These are phyloP conservation scores for Cercospora nicotianae DNA, from an alignment of 2,329 filamentous ascomycete species.

Conservation along the genomic window DNA sequence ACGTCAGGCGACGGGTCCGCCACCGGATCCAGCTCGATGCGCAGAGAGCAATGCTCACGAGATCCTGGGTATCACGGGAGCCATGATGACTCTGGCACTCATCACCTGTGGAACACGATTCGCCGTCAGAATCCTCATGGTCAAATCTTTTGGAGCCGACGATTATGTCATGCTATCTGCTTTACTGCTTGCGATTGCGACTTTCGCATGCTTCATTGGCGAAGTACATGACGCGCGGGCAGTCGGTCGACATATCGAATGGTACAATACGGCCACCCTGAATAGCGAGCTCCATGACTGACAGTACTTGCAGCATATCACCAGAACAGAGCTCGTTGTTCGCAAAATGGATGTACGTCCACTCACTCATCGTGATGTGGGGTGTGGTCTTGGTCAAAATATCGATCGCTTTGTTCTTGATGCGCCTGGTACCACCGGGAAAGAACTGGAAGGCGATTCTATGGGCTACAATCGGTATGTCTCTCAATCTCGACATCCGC, in stretches of 20 bases:
- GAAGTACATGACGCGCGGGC: constrained; percentile 43
- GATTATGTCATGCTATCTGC: constrained; percentile 50
- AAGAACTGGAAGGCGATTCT: constrained; percentile 46
- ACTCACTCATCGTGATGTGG: constrained; percentile 50
- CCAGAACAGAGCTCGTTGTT: constrained; percentile 40
- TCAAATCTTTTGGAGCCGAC: constrained; percentile 53
- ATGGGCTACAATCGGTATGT: constrained; percentile 46
- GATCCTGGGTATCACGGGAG: constrained; percentile 30
- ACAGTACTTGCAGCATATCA: constrained; percentile 15
- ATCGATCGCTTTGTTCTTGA: constrained; percentile 49
- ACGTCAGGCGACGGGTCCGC: constrained; percentile 13
- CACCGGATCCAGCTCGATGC: constrained; percentile 27
- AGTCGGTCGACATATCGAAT: constrained; percentile 2
- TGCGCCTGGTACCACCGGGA: constrained; percentile 45
- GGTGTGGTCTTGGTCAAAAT: constrained; percentile 51
- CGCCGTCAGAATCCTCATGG: constrained; percentile 47
- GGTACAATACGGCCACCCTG: not conserved
- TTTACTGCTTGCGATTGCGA: constrained; percentile 39
- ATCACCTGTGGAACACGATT: constrained; percentile 27
- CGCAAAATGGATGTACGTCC: constrained; percentile 47
- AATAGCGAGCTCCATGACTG: not conserved
- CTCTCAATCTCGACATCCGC: not conserved
- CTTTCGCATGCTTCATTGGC: constrained; percentile 47
- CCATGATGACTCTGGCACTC: constrained; percentile 26
- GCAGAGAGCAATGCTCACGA: constrained; percentile 29